Conservation (phyloP, 225 moss, liverwort and hornwort species). For the Physcomitrium patens region DNA sequence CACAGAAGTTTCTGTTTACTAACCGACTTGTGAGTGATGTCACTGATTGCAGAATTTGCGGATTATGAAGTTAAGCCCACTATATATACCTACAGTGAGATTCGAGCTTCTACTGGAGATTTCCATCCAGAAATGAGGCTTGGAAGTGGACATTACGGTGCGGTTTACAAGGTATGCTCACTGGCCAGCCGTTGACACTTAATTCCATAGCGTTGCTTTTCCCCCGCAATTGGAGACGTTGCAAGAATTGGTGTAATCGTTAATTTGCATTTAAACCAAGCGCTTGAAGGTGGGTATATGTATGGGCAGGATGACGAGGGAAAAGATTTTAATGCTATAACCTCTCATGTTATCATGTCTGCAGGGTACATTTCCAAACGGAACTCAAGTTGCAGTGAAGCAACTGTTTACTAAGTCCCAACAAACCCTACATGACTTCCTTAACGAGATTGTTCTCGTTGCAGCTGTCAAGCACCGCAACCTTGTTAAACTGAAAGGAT, state of each 20-base stretch:
- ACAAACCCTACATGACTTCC: constrained; percentile 52
- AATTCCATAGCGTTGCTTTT: no score
- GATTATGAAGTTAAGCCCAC: constrained; percentile 64
- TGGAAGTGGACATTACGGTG: constrained; percentile 52
- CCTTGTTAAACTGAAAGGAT: constrained; percentile 67
- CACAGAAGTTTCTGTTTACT: no score
- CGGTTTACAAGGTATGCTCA: constrained; percentile 55
- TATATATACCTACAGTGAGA: constrained; percentile 53
- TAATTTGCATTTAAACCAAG: no score
- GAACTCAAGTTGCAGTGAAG: constrained; percentile 51
- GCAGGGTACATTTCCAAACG: constrained; percentile 45
- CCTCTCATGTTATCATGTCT: neutral
- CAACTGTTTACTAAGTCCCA: constrained; percentile 52
- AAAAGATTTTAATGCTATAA: constrained; percentile 17
- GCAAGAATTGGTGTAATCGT: no score
- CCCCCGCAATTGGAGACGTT: no score
- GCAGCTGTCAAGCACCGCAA: constrained; percentile 67
- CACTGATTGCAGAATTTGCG: constrained; percentile 41
- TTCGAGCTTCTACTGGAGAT: constrained; percentile 44
- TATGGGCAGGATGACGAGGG: no score
- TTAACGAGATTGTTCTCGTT: constrained; percentile 65
- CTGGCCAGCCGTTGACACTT: neutral
- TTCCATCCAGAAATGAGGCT: constrained; percentile 40
- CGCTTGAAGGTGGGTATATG: no score
- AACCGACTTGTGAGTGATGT: neutral